These are phyloP conservation scores for Herpetospermum pedunculosum DNA, from an alignment of 306 rosid genomes.

Conservation along the genomic window DNA sequence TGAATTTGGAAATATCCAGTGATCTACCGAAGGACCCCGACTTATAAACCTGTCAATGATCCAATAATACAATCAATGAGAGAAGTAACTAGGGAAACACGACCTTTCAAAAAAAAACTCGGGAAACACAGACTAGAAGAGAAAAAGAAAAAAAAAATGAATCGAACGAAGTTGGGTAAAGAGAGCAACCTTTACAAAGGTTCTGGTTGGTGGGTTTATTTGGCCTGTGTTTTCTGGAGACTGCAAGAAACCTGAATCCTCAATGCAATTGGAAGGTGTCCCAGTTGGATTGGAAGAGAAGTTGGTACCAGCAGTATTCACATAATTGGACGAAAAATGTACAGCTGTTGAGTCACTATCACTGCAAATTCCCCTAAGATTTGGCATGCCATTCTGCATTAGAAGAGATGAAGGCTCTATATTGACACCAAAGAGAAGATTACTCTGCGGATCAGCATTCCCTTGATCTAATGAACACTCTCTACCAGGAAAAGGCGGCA, in stretches of 20 bases:
- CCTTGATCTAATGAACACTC: slow-evolving; percentile 84
- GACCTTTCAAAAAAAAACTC: no score
- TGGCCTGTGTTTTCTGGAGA: slow-evolving; percentile 48
- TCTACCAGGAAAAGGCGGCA: slow-evolving; percentile 97
- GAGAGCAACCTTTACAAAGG: slow-evolving; percentile 81
- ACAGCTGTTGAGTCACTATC: slow-evolving; percentile 38
- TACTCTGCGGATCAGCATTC: slow-evolving; percentile 62
- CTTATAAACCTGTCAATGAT: slow-evolving; percentile 33
- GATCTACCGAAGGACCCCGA: slow-evolving; percentile 57
- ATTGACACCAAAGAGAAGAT: slow-evolving; percentile 85
- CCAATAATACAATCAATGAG: background rate
- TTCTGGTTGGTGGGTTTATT: slow-evolving; percentile 44
- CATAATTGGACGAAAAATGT: slow-evolving; percentile 57
- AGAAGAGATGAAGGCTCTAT: slow-evolving; percentile 79
- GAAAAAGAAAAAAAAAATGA: background rate
- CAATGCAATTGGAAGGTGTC: slow-evolving; percentile 47
- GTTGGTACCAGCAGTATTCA: slow-evolving; percentile 43
- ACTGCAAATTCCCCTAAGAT: slow-evolving; percentile 47
- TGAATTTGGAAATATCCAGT: slow-evolving; percentile 59
- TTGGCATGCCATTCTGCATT: slow-evolving; percentile 68
- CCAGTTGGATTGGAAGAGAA: slow-evolving; percentile 50
- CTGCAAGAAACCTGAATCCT: slow-evolving; percentile 62
- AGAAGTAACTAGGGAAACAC: background rate
- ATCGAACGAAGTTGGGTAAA: background rate
- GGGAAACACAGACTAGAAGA: background rate